Percentiles rank a stretch among this genome's conserved stretches.
Conservation (phyloP, 352 stramenopile species). For the Blastocystis sp. region DNA sequence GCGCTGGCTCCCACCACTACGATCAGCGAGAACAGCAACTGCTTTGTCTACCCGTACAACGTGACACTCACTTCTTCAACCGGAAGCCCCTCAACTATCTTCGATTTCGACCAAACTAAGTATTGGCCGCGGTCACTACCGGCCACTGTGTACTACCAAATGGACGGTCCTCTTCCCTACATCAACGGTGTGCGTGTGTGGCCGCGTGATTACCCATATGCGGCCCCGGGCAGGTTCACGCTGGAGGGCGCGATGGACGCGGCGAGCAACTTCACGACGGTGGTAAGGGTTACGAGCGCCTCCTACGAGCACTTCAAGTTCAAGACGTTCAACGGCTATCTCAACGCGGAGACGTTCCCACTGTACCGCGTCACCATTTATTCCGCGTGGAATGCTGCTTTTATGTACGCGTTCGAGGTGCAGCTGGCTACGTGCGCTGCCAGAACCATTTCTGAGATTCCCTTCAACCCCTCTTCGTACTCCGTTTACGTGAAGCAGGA, state of each 20-base stretch:
- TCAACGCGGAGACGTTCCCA: conserved; percentile 4
- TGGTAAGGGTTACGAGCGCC: too few relatives aligned
- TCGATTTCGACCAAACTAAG: too few relatives aligned
- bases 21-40: neutral
- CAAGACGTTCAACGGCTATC: neutral
- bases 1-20: neutral
- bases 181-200: conserved; percentile 29
- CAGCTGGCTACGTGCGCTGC: conserved; percentile 21
- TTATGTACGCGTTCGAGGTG: conserved; percentile 23
- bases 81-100: too few relatives aligned
- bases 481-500: conserved; percentile 35
- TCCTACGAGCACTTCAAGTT: neutral
- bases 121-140: too few relatives aligned
- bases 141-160: neutral
- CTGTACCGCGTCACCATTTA: neutral
- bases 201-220: neutral
- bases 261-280: neutral
- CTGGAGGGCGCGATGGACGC: conserved; percentile 16
- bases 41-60: neutral
- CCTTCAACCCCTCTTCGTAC: neutral
- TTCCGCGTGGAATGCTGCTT: too few relatives aligned
- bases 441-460: neutral
- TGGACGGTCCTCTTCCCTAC: neutral
- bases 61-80: neutral
- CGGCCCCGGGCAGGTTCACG: neutral